Evolutionary conservation across 1,284 basidiomycete genomes (phyloP).

Genomic region (Sanghuangporus weigelae): DNA sequence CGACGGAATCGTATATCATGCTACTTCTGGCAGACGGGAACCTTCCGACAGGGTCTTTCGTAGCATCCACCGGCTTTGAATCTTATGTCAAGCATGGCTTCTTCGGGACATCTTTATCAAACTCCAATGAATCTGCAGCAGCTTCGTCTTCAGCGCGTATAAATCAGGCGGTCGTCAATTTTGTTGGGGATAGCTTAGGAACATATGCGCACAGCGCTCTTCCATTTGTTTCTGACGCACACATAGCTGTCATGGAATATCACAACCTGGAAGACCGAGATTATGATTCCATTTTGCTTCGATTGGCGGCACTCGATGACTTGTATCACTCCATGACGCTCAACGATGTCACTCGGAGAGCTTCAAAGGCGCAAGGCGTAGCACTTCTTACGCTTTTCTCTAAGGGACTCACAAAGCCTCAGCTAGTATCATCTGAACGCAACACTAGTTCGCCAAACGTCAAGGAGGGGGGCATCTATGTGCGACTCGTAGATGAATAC

Average conservation of each 20-base stretch:
- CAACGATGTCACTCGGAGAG: constrained; percentile 84
- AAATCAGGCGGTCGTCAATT: constrained; percentile 43
- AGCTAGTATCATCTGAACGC: constrained; percentile 19
- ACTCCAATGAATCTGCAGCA: constrained; percentile 10
- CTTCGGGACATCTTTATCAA: constrained; percentile 31
- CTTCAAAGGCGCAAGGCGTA: constrained; percentile 88
- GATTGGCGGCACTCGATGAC: constrained; percentile 58
- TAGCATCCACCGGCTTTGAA: constrained; percentile 90
- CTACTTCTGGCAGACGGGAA: constrained; percentile 78
- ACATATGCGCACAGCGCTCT: constrained; percentile 74
- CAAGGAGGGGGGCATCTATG: constrained; percentile 23
- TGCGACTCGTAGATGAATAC: constrained; percentile 53
- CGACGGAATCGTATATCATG: constrained; percentile 45
- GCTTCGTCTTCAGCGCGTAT: constrained; percentile 30
- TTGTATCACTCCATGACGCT: constrained; percentile 84
- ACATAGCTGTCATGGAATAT: constrained; percentile 35
- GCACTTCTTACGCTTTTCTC: constrained; percentile 88
- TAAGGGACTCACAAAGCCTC: constrained; percentile 68
- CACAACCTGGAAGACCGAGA: constrained; percentile 16
- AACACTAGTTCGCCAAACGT: constrained; percentile 20
- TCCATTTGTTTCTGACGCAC: constrained; percentile 71
- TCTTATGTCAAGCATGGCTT: constrained; percentile 88
- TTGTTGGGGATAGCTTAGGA: constrained; percentile 64
- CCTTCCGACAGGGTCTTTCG: constrained; percentile 86
- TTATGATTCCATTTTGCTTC: constrained; percentile 29